Conservation (phyloP, 78 protist genomes). For the Protostelium mycophagum region DNA sequence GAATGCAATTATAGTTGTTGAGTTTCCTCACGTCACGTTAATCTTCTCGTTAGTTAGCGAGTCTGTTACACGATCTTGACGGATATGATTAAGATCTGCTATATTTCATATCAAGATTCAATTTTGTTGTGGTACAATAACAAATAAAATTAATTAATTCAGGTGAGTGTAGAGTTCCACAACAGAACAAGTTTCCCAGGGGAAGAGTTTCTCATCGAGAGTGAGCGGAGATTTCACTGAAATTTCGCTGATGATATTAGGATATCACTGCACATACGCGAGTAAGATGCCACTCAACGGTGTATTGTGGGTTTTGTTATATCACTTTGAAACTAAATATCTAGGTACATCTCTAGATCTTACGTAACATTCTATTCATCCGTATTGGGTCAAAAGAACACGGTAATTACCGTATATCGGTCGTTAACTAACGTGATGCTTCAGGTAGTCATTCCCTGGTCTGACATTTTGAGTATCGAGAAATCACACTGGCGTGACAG, state of each 20-base stretch:
- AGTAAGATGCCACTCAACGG: background rate
- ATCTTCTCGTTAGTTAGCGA: too few relatives aligned
- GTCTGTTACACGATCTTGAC: too few relatives aligned
- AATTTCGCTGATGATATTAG: background rate
- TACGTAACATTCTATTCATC: background rate
- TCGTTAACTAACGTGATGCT: background rate
- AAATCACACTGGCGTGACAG: background rate
- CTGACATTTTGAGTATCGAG: background rate
- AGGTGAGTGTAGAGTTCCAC: background rate
- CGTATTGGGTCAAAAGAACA: background rate
- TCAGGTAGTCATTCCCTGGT: background rate
- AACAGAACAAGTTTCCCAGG: background rate
- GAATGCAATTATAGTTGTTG: too few relatives aligned
- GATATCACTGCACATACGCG: background rate
- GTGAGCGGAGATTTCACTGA: background rate
- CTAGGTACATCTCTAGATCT: background rate
- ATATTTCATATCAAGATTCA: too few relatives aligned
- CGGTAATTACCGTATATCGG: background rate
- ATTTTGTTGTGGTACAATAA: too few relatives aligned
- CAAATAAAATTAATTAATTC: background rate
- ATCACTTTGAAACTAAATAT: background rate
- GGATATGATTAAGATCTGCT: too few relatives aligned
- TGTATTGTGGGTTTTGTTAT: background rate
- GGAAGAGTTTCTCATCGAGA: background rate
- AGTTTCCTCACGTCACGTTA: too few relatives aligned